Base-by-base conservation (phyloP, 2,329 filamentous ascomycete species). In the Colletotrichum brevisporum region DNA sequence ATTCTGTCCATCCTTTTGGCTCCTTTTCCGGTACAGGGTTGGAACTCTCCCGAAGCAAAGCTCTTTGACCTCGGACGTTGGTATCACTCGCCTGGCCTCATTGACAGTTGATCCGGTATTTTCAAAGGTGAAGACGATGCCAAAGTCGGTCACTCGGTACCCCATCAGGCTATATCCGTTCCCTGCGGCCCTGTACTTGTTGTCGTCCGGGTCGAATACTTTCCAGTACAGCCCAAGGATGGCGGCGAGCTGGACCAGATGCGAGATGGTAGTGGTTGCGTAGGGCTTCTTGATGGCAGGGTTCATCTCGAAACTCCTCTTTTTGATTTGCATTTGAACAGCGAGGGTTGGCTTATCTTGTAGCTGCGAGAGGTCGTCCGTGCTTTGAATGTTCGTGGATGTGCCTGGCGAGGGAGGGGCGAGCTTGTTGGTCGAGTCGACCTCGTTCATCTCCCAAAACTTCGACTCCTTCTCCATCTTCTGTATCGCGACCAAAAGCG, bases 161-260 rank as follows among this genome's bases (percentile, higher is more conserved):
- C 80, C 78, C 2, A 73, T 74, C 0, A 81, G 41, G n/a, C 78
- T 75, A 63, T 76, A 80, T 0, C 80, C 79, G 56, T 81, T 81
- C 0, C 79, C 79, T 21, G 81, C 76, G 0, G 79, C 79, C 5
- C 76, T 77, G 4, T 82, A 76, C 18, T 78, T 76, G 71, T 82
- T 78, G 3, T 74, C 70, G 12, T 74, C 75, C 2, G 77, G 74
- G 24, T 82, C 78, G 41, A 83, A 83, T 1, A 77, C 76, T 47
- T 77, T 83, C 82, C 82, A 84, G 61, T 83, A 76, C 2, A 84
- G 74, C 1, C 82, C 79, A 0, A 81, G 67, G 68, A 81, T 75
- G 5, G 75, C 76, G 0, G 77, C 78, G 8, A 81, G 75, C 69
- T 81, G 78, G 0, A 81, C 71, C 0, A 81, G 62, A 47, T 81